Conservation (phyloP, 2,329 filamentous ascomycete genomes). For the Biscogniauxia marginata region DNA sequence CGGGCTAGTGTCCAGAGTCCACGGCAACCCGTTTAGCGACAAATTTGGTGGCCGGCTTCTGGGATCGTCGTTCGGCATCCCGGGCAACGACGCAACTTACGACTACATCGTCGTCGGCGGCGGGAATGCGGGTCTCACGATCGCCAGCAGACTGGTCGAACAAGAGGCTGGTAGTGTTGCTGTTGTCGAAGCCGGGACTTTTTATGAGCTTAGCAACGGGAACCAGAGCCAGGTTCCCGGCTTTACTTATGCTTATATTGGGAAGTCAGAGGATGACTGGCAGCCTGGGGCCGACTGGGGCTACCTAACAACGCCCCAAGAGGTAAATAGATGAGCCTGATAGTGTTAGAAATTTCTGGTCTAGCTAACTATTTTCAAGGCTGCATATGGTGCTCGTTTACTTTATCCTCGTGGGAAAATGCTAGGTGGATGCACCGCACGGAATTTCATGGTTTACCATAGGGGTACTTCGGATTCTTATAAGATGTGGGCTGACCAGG, state of each 20-base stretch:
- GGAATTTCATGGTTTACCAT: slow-evolving; percentile 26
- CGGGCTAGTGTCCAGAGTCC: no score
- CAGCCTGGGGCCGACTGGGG: slow-evolving; percentile 26
- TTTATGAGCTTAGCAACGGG: slow-evolving; percentile 29
- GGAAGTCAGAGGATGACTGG: slow-evolving; percentile 7
- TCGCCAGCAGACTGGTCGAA: slow-evolving; percentile 33
- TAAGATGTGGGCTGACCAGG: slow-evolving; percentile 16
- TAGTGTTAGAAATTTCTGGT: no score
- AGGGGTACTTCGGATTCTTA: slow-evolving; percentile 7
- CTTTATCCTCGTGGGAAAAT: slow-evolving; percentile 25
- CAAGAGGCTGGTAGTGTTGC: slow-evolving; percentile 36
- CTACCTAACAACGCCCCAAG: slow-evolving; percentile 23
- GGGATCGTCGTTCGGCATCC: neutral
- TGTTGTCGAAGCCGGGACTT: slow-evolving; percentile 38
- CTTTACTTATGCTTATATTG: slow-evolving; percentile 11
- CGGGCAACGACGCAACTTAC: neutral
- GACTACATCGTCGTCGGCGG: slow-evolving; percentile 35
- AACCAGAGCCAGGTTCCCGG: slow-evolving; percentile 16
- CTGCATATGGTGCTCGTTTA: slow-evolving; percentile 8
- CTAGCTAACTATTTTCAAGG: slow-evolving; percentile 8
- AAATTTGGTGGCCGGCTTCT: neutral
- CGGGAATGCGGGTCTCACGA: slow-evolving; percentile 37
- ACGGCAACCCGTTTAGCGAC: no score
- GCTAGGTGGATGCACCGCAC: slow-evolving; percentile 23
- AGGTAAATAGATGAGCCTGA: slow-evolving; percentile 3